Percentiles rank a stretch among this genome's conserved stretches.
These are phyloP conservation scores for Colletotrichum tropicicola DNA, from an alignment of 2,329 filamentous ascomycete genomes.

Conservation along the genomic window DNA sequence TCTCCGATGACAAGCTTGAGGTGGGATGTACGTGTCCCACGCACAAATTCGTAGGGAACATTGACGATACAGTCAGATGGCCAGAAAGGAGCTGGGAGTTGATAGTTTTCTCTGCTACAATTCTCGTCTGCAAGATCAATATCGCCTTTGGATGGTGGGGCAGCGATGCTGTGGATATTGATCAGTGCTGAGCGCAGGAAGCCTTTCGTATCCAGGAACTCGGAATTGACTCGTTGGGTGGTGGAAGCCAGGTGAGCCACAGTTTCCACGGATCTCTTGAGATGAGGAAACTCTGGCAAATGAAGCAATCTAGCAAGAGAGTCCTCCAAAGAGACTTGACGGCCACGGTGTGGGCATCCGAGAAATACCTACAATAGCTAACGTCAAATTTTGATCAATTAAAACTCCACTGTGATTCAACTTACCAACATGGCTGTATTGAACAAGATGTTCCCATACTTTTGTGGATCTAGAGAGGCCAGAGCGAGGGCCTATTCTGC, in stretches of 20 bases:
- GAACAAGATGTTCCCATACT: slow-evolving; percentile 13
- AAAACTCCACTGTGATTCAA: neutral
- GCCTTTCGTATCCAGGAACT: slow-evolving; percentile 15
- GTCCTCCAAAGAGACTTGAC: neutral
- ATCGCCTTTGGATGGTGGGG: no score
- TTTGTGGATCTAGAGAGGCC: neutral
- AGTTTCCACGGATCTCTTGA: neutral
- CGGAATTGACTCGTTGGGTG: neutral
- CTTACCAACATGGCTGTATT: neutral
- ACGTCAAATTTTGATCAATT: neutral
- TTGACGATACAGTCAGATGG: neutral
- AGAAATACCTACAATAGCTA: neutral
- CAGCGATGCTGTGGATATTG: neutral
- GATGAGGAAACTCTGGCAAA: neutral
- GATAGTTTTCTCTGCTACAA: no score
- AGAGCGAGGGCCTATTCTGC: slow-evolving; percentile 13
- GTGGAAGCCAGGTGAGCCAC: neutral
- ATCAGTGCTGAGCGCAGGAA: neutral
- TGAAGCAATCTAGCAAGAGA: neutral
- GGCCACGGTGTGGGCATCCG: neutral
- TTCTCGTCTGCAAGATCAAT: no score
- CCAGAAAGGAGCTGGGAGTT: no score
- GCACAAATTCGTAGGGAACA: neutral
- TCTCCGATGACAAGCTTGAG: no score
- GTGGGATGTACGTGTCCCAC: no score